phyloP scores from a whole-genome alignment of 345 rosid species.

The Iberis pinnata region DNA sequence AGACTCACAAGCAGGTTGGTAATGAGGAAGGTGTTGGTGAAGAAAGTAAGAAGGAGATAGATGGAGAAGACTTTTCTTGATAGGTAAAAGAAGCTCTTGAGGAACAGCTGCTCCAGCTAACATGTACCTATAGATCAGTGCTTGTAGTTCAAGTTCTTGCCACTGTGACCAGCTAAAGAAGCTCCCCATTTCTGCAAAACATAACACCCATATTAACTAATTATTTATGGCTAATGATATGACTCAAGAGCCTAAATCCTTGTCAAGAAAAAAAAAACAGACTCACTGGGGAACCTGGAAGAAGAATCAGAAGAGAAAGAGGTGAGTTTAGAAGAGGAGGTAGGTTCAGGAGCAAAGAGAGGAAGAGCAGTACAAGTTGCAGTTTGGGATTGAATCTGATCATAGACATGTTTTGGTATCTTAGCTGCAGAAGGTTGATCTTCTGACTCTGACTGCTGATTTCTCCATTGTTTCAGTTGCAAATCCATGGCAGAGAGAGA shows the following conservation, averaged over 20 bases:
- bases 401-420: constrained; percentile 63
- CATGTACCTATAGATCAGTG: constrained; percentile 90
- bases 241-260: neutral
- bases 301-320: constrained; percentile 45
- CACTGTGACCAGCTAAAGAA: constrained; percentile 76
- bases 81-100: constrained; percentile 74
- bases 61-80: constrained; percentile 73
- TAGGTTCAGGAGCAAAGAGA: constrained; percentile 59
- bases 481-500: constrained; percentile 61
- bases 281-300: constrained; percentile 50
- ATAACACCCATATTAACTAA: neutral
- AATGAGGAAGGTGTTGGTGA: constrained; percentile 48
- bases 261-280: constrained; percentile 2
- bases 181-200: constrained; percentile 56
- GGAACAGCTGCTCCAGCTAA: constrained; percentile 81
- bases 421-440: constrained; percentile 51
- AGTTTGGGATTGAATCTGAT: constrained; percentile 36
- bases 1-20: constrained; percentile 72
- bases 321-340: constrained; percentile 42
- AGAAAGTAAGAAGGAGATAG: constrained; percentile 57
- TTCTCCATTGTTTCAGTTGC: constrained; percentile 91
- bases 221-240: neutral
- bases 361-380: constrained; percentile 66
- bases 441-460: constrained; percentile 53
- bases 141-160: constrained; percentile 96